Base-by-base conservation (phyloP, 805 yeast genomes). In the Grigorovia humatica region DNA sequence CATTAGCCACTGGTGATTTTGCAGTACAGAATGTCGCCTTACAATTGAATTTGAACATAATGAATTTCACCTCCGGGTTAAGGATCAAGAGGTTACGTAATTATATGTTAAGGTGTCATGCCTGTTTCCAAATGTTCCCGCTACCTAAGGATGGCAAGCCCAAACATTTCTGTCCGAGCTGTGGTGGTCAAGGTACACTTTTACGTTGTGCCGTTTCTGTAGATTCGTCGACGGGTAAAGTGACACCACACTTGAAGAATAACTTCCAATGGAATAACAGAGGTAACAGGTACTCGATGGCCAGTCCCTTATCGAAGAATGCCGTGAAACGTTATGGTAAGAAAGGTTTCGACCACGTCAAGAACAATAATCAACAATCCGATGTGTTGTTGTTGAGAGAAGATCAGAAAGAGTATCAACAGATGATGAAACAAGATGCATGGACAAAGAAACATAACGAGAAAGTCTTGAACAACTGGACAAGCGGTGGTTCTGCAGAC, bases 81-180 rank as follows among this genome's bases (percentile, higher is more conserved):
- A 88, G 83, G 60, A 90, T 93, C 69, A 84, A 80, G 58, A 80
- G 87, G 65, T 85, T 93, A 38, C 78, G 95, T 66, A 88, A 85
- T 71, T 90, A 88, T 67, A 91, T 91, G 97, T 77, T 87, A 63
- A 77, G 99, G 69, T 93, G 99, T 68, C 96, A 93, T 68, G 99
- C 97, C 0, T 93, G 99, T 71, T 93, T 93, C 79, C 74, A 78
- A 53, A 74, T 93, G 65, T 72, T 83, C 13, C 90, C 96, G 8
- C 75, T 88, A 51, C 87, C 91, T 29, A 85, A 82, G 60, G 77
- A 79, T 56, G 90, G 90, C 1, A 77, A 75, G 44, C 81, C 90
- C 46, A 80, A 80, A 60, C 96, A 89, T 68, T 93, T 93, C 73
- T 93, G 99, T 68, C 86, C 96, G 15, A 78, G 81, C 50, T 93